These are phyloP conservation scores for Solanum chacoense DNA, from an alignment of 305 asterid genomes.

Conservation along the genomic window DNA sequence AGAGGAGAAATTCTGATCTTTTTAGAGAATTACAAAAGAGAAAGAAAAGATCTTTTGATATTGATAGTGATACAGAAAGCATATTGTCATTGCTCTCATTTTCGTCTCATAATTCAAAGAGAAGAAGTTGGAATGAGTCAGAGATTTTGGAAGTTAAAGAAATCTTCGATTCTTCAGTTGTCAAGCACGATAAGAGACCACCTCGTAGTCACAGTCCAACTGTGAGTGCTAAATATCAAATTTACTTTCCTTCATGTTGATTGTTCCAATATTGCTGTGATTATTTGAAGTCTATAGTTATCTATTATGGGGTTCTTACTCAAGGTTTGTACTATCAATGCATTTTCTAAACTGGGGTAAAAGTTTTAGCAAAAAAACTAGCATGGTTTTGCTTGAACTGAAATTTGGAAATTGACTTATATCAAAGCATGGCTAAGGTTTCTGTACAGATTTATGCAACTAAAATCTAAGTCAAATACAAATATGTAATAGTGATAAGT, in stretches of 20 bases:
- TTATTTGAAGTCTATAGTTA: not conserved
- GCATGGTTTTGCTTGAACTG: not conserved
- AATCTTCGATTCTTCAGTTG: slow-evolving; percentile 40
- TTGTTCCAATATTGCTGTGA: not conserved
- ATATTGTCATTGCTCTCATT: slow-evolving; percentile 22
- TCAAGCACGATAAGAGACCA: slow-evolving; percentile 28
- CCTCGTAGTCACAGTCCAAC: slow-evolving; percentile 33
- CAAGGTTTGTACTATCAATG: not conserved
- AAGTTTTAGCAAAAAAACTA: not conserved
- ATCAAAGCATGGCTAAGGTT: not conserved
- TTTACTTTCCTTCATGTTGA: not conserved
- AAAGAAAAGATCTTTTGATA: slow-evolving; percentile 21
- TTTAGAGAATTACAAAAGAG: not conserved
- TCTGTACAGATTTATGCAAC: not conserved
- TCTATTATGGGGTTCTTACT: not conserved
- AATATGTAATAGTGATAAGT: not conserved
- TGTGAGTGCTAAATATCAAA: slow-evolving; percentile 20
- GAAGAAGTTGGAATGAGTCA: slow-evolving; percentile 71
- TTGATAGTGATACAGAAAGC: slow-evolving; percentile 43
- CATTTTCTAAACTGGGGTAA: not conserved
- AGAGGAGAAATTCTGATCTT: slow-evolving; percentile 5
- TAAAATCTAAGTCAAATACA: not conserved
- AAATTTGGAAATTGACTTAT: not conserved
- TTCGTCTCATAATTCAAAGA: slow-evolving; percentile 18
- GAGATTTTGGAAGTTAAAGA: slow-evolving; percentile 42